Evolutionary conservation across 129 eudicot genomes (phyloP).

Genomic region (Flaveria brownii): DNA sequence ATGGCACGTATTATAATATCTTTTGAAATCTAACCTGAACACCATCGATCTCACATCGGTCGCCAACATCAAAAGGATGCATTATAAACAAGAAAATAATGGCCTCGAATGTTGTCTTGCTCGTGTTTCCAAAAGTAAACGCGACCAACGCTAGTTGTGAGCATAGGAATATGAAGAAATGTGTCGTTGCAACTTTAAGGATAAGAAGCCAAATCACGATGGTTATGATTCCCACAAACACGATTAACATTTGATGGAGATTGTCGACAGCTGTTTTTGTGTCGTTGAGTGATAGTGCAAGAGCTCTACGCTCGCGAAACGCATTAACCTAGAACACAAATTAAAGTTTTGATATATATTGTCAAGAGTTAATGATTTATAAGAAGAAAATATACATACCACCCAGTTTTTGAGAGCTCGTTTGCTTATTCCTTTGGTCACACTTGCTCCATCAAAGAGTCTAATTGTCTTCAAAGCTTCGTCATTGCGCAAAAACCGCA

Average conservation of each 20-base stretch:
- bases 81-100: conserved; percentile 52
- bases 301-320: conserved; percentile 50
- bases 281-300: conserved; percentile 52
- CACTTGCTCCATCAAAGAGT: conserved; percentile 52
- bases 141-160: conserved; percentile 51
- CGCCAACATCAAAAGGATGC: conserved; percentile 65
- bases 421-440: conserved; percentile 47
- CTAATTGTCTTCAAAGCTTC: conserved; percentile 54
- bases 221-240: conserved; percentile 36
- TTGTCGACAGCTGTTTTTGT: conserved; percentile 60
- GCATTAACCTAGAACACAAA: conserved; percentile 38
- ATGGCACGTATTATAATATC: not conserved
- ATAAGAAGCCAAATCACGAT: conserved; percentile 47
- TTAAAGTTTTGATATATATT: not conserved
- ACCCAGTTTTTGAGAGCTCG: conserved; percentile 58
- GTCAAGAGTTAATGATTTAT: not conserved
- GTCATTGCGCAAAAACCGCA: conserved; percentile 53
- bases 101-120: conserved; percentile 53
- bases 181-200: conserved; percentile 44
- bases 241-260: conserved; percentile 53
- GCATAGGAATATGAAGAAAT: conserved; percentile 44
- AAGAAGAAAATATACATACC: conserved; percentile 29
- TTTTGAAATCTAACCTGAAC: conserved; percentile 42
- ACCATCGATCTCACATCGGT: conserved; percentile 56
- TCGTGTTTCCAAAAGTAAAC: conserved; percentile 56